Percentiles rank a stretch among this genome's conserved stretches.
Evolutionary conservation across 1,284 basidiomycete genomes (phyloP).

Genomic region (Irpex sp.): DNA sequence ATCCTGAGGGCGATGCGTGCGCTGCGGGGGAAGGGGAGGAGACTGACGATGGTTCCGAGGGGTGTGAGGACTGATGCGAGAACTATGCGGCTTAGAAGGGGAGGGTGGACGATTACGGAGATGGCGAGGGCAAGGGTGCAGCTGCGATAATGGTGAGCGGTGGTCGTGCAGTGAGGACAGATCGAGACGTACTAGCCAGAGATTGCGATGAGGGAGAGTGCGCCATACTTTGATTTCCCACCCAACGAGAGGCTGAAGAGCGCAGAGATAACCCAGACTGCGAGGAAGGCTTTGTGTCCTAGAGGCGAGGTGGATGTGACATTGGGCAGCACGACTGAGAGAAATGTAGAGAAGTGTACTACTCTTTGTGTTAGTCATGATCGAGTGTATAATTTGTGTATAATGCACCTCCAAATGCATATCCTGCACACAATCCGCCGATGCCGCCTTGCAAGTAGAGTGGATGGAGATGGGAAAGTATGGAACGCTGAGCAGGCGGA

Average conservation of each 20-base stretch:
- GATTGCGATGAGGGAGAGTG: conserved; percentile 42
- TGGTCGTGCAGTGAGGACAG: conserved; percentile 6
- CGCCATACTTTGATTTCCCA: conserved; percentile 46
- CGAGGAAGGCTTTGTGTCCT: conserved; percentile 47
- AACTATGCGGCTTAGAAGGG: conserved; percentile 51
- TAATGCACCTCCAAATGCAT: conserved; percentile 52
- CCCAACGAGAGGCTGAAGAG: conserved; percentile 41
- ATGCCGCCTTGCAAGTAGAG: conserved; percentile 52
- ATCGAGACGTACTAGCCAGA: conserved; percentile 47
- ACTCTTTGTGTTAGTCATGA: not conserved
- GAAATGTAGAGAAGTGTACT: conserved; percentile 61
- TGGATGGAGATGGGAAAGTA: not conserved
- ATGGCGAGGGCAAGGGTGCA: conserved; percentile 48
- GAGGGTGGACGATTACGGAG: conserved; percentile 55
- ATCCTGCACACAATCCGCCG: conserved; percentile 57
- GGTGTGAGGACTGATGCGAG: conserved; percentile 42
- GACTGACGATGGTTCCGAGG: conserved; percentile 36
- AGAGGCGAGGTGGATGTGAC: conserved; percentile 42
- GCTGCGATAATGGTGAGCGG: conserved; percentile 25
- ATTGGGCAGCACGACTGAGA: conserved; percentile 54
- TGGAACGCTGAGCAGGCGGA: not conserved
- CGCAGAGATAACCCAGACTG: conserved; percentile 54
- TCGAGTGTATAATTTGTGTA: not conserved
- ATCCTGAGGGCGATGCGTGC: conserved; percentile 48
- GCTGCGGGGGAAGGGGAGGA: conserved; percentile 42